Base-by-base conservation (phyloP, 169 alveolate genomes). In the Plasmodium sp. region DNA sequence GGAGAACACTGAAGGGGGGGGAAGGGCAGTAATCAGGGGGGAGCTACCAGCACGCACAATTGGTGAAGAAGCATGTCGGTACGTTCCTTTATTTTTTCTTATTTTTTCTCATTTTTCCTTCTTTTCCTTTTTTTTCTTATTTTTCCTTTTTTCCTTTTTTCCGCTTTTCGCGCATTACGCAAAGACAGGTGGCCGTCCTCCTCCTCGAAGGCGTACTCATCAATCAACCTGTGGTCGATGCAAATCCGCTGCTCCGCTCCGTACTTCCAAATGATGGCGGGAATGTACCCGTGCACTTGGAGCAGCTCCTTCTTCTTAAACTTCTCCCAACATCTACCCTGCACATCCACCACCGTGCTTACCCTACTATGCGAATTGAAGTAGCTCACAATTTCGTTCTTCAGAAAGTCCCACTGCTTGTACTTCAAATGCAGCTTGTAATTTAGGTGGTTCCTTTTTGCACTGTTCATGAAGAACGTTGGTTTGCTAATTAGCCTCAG, bases 201-300 rank as follows among this genome's bases (percentile, higher is more conserved):
- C 85, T 97, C 98, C 54, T 97, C 98, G 94, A 97, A 97, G 36
- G 98, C 98, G 67, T 96, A 94, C 22, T 94, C 96, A 34, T 93
- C 95, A 34, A 97, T 93, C 39, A 86, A 93, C 39, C 72, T 79
- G 54, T 58, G 92, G 54, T 93, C 84, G 33, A 96, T 94, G 41
- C 97, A 95, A 34, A 96, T 93, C 71, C 96, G 94, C 41, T 93
- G 81, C 51, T 92, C 93, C 18, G 84, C 72, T 1, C 98, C 98
- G 81, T 93, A 94, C 43, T 84, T 92, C 84, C 97, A 88, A 79
- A 96, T 93, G 2, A 96, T 90, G 33, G 97, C 97, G 10, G 98
- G 98, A 33, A 96, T 93, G 43, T 95, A 92, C 14, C 95, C 96
- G 80, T 90, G 88, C 54, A 43, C 94, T 71, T 90, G 94, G 12